These are phyloP conservation scores for Sordariomycetes sp. DNA, from an alignment of 2,329 filamentous ascomycete genomes.

Conservation along the genomic window DNA sequence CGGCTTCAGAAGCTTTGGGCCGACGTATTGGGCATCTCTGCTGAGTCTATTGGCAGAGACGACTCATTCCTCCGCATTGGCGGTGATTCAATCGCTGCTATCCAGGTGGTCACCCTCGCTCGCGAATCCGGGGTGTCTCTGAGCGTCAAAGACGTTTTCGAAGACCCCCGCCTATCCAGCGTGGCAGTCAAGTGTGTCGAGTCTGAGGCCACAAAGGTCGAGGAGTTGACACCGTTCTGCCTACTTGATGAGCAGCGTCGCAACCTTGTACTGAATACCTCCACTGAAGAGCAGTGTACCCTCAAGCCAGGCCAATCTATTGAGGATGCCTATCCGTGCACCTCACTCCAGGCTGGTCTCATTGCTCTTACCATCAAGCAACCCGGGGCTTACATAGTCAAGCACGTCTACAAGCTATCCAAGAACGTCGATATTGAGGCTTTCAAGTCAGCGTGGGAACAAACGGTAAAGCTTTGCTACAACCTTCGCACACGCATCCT, in stretches of 20 bases:
- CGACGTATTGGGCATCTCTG: neutral
- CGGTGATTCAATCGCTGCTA: conserved; percentile 29
- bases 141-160: neutral
- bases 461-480: conserved; percentile 6
- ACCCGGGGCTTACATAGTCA: conserved; percentile 9
- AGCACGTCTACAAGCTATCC: neutral
- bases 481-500: conserved; percentile 12
- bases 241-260: neutral
- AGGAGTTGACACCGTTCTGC: neutral
- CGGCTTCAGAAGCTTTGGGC: neutral
- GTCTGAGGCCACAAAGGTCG: neutral
- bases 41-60: neutral
- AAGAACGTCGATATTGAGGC: conserved; percentile 5
- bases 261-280: neutral
- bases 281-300: neutral
- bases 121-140: no score
- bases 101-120: no score
- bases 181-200: neutral
- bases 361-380: conserved; percentile 16
- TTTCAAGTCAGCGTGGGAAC: conserved; percentile 10
- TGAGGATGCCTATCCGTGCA: conserved; percentile 26
- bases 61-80: conserved; percentile 30
- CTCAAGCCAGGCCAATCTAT: conserved; percentile 5
- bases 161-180: conserved; percentile 2
- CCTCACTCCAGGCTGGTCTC: conserved; percentile 26